phyloP scores from a whole-genome alignment of 2,329 filamentous ascomycete species.

The Tetracladium maxilliforme region DNA sequence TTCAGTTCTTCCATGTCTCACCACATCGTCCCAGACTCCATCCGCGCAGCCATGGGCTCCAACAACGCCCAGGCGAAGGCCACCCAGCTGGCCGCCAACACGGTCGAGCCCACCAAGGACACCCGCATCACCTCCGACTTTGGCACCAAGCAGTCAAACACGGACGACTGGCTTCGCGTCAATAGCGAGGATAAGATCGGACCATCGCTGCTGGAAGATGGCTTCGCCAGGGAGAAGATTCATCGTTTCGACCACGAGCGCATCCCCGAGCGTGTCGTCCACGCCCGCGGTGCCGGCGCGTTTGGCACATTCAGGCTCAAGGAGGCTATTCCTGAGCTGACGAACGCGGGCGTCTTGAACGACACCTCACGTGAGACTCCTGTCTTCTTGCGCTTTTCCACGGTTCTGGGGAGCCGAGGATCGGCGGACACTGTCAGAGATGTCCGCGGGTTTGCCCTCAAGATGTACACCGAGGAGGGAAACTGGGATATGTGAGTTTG shows the following conservation, averaged over 20 bases:
- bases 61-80: no score
- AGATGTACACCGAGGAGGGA: constrained; percentile 65
- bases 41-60: no score
- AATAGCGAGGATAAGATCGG: constrained; percentile 47
- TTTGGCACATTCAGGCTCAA: constrained; percentile 53
- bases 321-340: constrained; percentile 48
- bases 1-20: no score
- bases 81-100: constrained; percentile 43
- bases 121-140: constrained; percentile 60
- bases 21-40: no score
- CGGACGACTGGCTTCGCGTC: constrained; percentile 65
- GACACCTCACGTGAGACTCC: constrained; percentile 54
- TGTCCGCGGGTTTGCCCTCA: constrained; percentile 65
- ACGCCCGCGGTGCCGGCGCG: constrained; percentile 48
- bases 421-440: constrained; percentile 67
- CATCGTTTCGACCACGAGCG: constrained; percentile 65
- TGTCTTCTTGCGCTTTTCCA: constrained; percentile 63
- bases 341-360: constrained; percentile 47
- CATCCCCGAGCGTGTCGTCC: constrained; percentile 54
- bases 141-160: constrained; percentile 57
- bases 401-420: constrained; percentile 59
- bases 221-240: constrained; percentile 61
- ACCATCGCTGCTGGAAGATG: constrained; percentile 56
- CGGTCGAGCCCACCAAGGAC: constrained; percentile 39
- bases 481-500: constrained; percentile 71